A percentile compares a stretch with the other conserved stretches of the same genome.
phyloP scores from a whole-genome alignment of 2,329 filamentous ascomycete species.

The Claviceps maximensis region DNA sequence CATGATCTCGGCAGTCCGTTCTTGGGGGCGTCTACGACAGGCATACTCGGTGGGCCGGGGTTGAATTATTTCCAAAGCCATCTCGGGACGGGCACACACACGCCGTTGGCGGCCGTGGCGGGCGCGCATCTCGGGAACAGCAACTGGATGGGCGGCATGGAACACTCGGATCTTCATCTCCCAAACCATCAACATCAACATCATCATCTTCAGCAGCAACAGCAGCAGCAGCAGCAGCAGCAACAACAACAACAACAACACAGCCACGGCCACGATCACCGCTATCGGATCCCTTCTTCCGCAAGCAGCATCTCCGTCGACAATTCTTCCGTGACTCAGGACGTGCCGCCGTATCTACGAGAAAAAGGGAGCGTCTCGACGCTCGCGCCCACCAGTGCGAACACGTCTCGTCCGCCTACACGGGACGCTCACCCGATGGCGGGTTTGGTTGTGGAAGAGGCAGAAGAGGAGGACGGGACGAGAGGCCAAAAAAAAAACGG shows the following conservation, averaged over 20 bases:
- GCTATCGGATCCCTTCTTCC: slow-evolving; percentile 30
- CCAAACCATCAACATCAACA: slow-evolving; percentile 4
- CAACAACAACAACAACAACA: not conserved
- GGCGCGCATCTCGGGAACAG: slow-evolving; percentile 39
- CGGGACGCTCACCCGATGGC: slow-evolving; percentile 30
- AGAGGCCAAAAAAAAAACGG: too few relatives aligned
- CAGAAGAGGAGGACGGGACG: slow-evolving; percentile 16
- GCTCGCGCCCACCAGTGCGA: slow-evolving; percentile 40
- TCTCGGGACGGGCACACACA: slow-evolving; percentile 62
- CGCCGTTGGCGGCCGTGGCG: slow-evolving; percentile 66
- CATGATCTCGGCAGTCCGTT: slow-evolving; percentile 42
- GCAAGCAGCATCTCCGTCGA: slow-evolving; percentile 33
- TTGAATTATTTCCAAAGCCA: slow-evolving; percentile 76
- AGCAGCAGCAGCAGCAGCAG: not conserved
- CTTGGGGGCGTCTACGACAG: slow-evolving; percentile 46
- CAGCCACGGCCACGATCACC: not conserved
- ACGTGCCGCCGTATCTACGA: slow-evolving; percentile 26
- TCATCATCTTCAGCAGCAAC: slow-evolving; percentile 14
- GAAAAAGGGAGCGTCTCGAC: slow-evolving; percentile 53
- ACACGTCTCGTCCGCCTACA: slow-evolving; percentile 43
- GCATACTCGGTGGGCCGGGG: slow-evolving; percentile 59
- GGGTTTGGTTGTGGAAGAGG: slow-evolving; percentile 26
- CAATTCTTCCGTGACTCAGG: slow-evolving; percentile 20
- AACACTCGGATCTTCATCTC: slow-evolving; percentile 8
- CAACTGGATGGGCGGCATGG: slow-evolving; percentile 21